Conservation (phyloP, 768 basidiomycete species). For the Boletus reticuloceps region DNA sequence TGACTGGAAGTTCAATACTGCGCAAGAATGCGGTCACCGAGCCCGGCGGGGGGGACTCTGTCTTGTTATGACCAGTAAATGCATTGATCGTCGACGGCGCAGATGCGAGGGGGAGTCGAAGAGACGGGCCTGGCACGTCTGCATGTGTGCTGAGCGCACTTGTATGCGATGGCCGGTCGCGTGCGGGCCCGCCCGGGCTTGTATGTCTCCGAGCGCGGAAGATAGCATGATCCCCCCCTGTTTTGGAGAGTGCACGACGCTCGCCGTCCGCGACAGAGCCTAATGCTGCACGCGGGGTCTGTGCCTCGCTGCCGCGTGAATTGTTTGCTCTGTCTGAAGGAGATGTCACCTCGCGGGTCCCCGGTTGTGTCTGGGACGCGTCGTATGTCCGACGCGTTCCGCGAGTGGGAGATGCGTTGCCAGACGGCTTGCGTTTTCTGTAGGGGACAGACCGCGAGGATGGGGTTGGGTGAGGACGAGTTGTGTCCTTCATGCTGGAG, state of each 20-base stretch:
- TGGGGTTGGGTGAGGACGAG: slow-evolving; percentile 12
- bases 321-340: slow-evolving; percentile 6
- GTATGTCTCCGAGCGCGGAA: slow-evolving; percentile 3
- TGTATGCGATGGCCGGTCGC: slow-evolving; percentile 3
- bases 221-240: slow-evolving; percentile 5
- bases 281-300: neutral
- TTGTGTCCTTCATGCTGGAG: slow-evolving; percentile 24
- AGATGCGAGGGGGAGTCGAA: slow-evolving; percentile 15
- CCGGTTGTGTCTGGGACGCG: slow-evolving; percentile 3
- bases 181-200: slow-evolving; percentile 1
- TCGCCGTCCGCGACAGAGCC: slow-evolving; percentile 1
- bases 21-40: slow-evolving; percentile 26
- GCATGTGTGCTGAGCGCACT: slow-evolving; percentile 7
- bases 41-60: slow-evolving; percentile 10
- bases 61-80: neutral
- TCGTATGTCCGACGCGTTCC: slow-evolving; percentile 13
- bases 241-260: neutral
- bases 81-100: neutral
- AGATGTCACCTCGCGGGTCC: neutral
- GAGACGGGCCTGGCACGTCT: slow-evolving; percentile 10
- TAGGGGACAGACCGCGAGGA: slow-evolving; percentile 17
- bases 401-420: slow-evolving; percentile 5
- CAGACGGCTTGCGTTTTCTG: slow-evolving; percentile 12
- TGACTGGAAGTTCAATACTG: slow-evolving; percentile 23
- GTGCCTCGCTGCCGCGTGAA: slow-evolving; percentile 5